These are phyloP conservation scores for Alternaria sp. DNA, from an alignment of 2,329 filamentous ascomycete species.

Conservation along the genomic window DNA sequence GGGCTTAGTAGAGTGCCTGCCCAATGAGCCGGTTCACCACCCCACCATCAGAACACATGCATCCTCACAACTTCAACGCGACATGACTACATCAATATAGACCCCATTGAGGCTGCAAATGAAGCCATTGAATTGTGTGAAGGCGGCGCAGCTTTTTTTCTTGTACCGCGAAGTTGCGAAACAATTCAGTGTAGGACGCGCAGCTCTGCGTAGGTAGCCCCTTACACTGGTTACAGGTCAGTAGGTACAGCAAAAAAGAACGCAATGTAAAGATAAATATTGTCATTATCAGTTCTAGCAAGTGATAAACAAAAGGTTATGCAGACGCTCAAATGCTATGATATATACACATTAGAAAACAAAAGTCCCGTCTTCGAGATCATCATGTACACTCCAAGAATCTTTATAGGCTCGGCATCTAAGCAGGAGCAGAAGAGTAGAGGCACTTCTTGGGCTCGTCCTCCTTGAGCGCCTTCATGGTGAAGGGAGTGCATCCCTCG, in stretches of 20 bases:
- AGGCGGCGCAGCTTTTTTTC: too few species aligned
- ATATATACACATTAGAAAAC: slow-evolving; percentile 5
- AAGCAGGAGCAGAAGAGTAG: slow-evolving; percentile 11
- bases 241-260: slow-evolving; percentile 1
- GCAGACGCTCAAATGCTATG: slow-evolving; percentile 13
- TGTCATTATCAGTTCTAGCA: slow-evolving; percentile 7
- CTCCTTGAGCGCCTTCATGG: slow-evolving; percentile 16
- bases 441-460: slow-evolving; percentile 10
- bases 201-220: too few species aligned
- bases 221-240: background rate
- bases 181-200: too few species aligned
- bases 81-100: too few species aligned
- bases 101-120: too few species aligned
- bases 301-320: slow-evolving; percentile 10
- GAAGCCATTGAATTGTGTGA: rapidly evolving
- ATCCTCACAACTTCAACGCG: too few species aligned
- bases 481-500: slow-evolving; percentile 12
- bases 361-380: too few species aligned
- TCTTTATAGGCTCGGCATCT: slow-evolving; percentile 5
- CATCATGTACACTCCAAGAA: too few species aligned
- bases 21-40: too few species aligned
- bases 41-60: too few species aligned
- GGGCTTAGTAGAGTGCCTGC: background rate
- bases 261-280: background rate
- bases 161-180: too few species aligned